phyloP scores from a whole-genome alignment of 495 filamentous ascomycete genomes.

The Trichoderma virens region DNA sequence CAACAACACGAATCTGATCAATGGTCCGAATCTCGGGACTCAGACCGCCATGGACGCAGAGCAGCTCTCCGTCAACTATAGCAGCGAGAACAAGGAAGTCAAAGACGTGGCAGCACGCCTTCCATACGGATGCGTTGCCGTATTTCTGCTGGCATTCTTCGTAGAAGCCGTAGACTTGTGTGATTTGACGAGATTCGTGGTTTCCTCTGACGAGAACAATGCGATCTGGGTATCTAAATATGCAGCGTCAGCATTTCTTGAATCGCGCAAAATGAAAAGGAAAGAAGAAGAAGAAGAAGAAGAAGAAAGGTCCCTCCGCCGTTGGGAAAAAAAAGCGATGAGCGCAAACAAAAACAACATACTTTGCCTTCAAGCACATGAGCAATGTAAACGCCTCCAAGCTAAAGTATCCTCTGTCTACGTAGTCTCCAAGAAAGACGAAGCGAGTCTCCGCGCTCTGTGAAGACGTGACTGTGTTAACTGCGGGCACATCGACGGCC shows the following conservation, averaged over 20 bases:
- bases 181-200: slow-evolving; percentile 96
- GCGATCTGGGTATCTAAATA: slow-evolving; percentile 78
- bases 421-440: slow-evolving; percentile 94
- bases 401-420: slow-evolving; percentile 96
- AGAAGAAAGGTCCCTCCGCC: no score
- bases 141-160: slow-evolving; percentile 98
- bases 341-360: slow-evolving; percentile 22
- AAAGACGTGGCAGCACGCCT: slow-evolving; percentile 97
- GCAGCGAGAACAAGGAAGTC: slow-evolving; percentile 95
- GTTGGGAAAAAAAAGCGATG: neutral
- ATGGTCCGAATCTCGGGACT: slow-evolving; percentile 94
- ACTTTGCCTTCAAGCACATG: slow-evolving; percentile 97
- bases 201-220: slow-evolving; percentile 96
- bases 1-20: slow-evolving; percentile 95
- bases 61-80: slow-evolving; percentile 91
- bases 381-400: slow-evolving; percentile 92
- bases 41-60: slow-evolving; percentile 95
- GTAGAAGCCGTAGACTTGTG: slow-evolving; percentile 98
- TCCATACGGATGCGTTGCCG: slow-evolving; percentile 97
- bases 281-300: no score
- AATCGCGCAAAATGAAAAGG: no score
- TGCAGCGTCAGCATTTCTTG: slow-evolving; percentile 12
- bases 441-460: slow-evolving; percentile 73
- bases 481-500: slow-evolving; percentile 26
- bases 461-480: slow-evolving; percentile 35